These are phyloP conservation scores for Triticum urartu DNA, from an alignment of 176 grass and related monocot genomes.

Conservation along the genomic window DNA sequence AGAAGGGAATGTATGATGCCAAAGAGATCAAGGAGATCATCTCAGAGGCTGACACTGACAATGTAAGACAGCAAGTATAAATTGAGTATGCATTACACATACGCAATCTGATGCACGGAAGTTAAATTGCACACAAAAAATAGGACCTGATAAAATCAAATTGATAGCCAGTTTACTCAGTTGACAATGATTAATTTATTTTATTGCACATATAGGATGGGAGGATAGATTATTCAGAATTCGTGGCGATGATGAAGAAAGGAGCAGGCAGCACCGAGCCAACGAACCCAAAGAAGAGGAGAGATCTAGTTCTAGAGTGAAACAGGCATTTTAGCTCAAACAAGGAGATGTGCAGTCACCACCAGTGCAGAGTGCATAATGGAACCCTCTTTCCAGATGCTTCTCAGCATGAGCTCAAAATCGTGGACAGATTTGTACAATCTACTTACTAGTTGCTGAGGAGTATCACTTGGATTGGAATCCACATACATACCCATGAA, in stretches of 20 bases:
- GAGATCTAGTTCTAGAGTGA: conserved; percentile 40
- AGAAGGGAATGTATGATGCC: conserved; percentile 62
- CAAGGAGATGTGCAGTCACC: background rate
- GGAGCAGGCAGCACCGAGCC: conserved; percentile 21
- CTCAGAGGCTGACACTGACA: conserved; percentile 63
- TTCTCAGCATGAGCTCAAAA: background rate
- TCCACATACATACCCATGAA: background rate
- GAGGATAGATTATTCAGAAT: conserved; percentile 67
- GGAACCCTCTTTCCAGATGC: background rate
- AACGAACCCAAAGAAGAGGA: conserved; percentile 39
- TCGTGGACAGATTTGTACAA: conserved; percentile 16
- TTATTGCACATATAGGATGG: conserved; percentile 52
- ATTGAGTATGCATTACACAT: background rate
- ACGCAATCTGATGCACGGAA: background rate
- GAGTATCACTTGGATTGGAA: conserved; percentile 3
- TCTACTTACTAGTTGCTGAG: background rate
- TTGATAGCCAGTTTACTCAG: background rate
- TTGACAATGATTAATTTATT: background rate
- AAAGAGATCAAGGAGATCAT: conserved; percentile 65
- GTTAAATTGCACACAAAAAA: background rate
- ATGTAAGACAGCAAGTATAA: conserved; percentile 39
- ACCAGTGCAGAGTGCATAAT: background rate
- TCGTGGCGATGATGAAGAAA: conserved; percentile 59
- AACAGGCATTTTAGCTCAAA: conserved; percentile 25
- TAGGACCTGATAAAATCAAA: background rate